A percentile compares a stretch with the other conserved stretches of the same genome.
These are phyloP conservation scores for Arthrobotrys megalospora DNA, from an alignment of 2,329 filamentous ascomycete species.

Conservation along the genomic window DNA sequence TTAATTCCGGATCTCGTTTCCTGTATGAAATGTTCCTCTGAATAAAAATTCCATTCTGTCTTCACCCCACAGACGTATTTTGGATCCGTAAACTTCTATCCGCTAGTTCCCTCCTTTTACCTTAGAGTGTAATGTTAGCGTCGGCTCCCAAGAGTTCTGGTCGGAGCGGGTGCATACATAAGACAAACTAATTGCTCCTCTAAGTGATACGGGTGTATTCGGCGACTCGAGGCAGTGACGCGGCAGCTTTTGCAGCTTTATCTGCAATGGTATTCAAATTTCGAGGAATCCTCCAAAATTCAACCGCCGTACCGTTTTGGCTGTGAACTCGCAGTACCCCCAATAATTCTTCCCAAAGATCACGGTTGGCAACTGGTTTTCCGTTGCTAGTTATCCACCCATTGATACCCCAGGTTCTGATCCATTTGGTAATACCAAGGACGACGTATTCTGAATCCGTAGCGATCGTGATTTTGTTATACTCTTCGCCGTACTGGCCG, in stretches of 20 bases:
- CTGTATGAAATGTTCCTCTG: no score
- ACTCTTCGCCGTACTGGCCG: slow-evolving; percentile 66
- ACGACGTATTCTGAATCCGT: slow-evolving; percentile 73
- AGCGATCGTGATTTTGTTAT: slow-evolving; percentile 70
- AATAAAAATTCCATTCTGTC: no score
- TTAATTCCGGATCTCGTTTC: no score
- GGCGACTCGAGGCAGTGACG: slow-evolving; percentile 17
- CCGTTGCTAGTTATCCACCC: slow-evolving; percentile 68
- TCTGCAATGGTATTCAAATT: slow-evolving; percentile 69
- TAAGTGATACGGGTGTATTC: neutral
- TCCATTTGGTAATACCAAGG: slow-evolving; percentile 69
- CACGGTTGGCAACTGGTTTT: slow-evolving; percentile 70
- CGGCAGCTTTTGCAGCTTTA: slow-evolving; percentile 67
- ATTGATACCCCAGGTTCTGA: slow-evolving; percentile 69
- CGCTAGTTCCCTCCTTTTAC: no score
- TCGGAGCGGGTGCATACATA: neutral
- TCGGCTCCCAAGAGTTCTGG: no score
- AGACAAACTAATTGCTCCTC: neutral
- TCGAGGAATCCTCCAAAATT: slow-evolving; percentile 71
- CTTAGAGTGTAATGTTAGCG: no score
- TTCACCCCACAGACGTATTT: no score
- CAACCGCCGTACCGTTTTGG: slow-evolving; percentile 66
- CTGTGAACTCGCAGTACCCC: slow-evolving; percentile 65
- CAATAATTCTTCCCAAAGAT: slow-evolving; percentile 72
- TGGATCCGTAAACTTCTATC: no score